Evolutionary conservation across 2,329 filamentous ascomycete species (phyloP), one percentile per base, ranked within the genome.

Genomic region (Fusarium sambucinum): DNA sequence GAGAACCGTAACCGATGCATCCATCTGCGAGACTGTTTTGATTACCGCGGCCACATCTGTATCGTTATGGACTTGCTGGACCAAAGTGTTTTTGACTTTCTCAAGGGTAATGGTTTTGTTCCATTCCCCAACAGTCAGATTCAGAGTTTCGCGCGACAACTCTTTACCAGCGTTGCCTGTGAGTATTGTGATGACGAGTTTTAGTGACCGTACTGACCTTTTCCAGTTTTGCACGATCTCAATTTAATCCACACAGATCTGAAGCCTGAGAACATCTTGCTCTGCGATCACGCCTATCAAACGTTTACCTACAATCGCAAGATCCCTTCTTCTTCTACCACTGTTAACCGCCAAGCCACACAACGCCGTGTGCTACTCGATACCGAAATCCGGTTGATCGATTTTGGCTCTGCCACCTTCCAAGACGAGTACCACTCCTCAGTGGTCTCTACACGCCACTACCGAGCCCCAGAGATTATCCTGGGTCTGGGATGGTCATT

Each of bases 121-220:
- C 96, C 96, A 1, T 99, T 99, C 76, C 96, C 96, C 14, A 98
- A 96, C 84, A 97, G 94, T 70, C 96, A 99, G 80, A 99, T 99
- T 61, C 96, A 98, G 79, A 95, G 89, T 77, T 98, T 99, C 84
- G 96, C 96, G 47, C 89, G 95, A 50, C 96, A 99, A 77, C 84
- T 99, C 17, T 92, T 99, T 65, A 98, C 95, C n/a, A 98, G 95
- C 75, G 96, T 99, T 75, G 96, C 96, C 60, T 99, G 93, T 97
- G 83, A 85, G 93, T 89, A 40, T 17, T 19, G 8, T 19, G 8
- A 12, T 17, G 21, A 14, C 45, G 2, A 29, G n/a, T 9, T 11
- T 42, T 21, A 6, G 17, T 19, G 27, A 6, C 21, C 30, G 6
- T 29, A 33, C 70, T 75, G 40, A 77, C 64, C 35, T 50, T 23